Percentiles rank a stretch among this genome's conserved stretches.
Conservation (phyloP, 768 basidiomycete genomes). For the Mycena filopes region DNA sequence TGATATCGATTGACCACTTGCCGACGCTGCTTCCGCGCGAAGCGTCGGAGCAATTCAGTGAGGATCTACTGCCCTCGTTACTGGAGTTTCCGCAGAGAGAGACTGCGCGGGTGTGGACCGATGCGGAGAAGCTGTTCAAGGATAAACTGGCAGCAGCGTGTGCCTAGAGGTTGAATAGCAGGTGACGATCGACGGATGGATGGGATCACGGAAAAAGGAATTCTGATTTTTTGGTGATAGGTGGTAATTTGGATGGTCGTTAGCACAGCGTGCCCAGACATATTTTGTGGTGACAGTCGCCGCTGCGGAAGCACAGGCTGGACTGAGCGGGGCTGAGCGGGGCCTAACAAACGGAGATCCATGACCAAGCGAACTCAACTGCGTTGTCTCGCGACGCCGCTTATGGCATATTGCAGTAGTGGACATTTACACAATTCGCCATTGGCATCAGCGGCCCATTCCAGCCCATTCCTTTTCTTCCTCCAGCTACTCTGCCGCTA, state of each 20-base stretch:
- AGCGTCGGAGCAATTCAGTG: slow-evolving; percentile 95
- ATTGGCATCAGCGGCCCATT: too few relatives aligned
- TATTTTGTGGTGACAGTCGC: too few relatives aligned
- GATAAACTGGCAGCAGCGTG: slow-evolving; percentile 60
- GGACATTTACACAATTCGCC: not conserved
- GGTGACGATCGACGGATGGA: too few relatives aligned
- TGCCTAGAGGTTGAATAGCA: not conserved
- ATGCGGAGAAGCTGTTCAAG: slow-evolving; percentile 86
- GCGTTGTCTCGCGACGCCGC: not conserved
- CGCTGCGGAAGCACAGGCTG: not conserved
- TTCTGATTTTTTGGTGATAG: too few relatives aligned
- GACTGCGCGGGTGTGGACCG: slow-evolving; percentile 83
- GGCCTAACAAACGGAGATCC: not conserved
- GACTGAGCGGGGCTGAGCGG: too few relatives aligned
- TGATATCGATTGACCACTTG: slow-evolving; percentile 96
- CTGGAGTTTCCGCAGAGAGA: slow-evolving; percentile 74
- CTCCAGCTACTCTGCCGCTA: slow-evolving; percentile 37
- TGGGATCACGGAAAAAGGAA: too few relatives aligned
- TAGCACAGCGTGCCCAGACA: too few relatives aligned
- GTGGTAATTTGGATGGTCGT: too few relatives aligned
- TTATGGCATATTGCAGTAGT: not conserved
- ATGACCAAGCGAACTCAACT: slow-evolving; percentile 21
- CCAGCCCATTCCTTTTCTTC: slow-evolving; percentile 28
- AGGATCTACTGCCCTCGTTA: slow-evolving; percentile 46
- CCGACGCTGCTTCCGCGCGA: slow-evolving; percentile 96